Evolutionary conservation across 768 basidiomycete genomes (phyloP).

Genomic region (Kwoniella botswanensis): DNA sequence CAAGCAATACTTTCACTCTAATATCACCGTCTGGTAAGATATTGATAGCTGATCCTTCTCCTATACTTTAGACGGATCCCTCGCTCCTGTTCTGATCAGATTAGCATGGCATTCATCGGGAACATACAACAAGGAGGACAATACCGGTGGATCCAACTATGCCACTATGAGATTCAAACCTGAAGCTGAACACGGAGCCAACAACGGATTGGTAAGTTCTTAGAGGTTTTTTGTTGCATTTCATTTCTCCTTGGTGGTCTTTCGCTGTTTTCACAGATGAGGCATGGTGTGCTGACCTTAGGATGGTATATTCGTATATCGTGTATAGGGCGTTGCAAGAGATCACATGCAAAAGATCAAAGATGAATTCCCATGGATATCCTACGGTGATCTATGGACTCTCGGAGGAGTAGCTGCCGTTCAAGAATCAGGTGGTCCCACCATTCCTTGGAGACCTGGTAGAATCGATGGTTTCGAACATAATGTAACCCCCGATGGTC

Average conservation of each 20-base stretch:
- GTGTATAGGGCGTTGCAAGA: conserved; percentile 68
- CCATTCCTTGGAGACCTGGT: conserved; percentile 91
- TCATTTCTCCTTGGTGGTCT: conserved; percentile 2
- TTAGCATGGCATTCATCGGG: conserved; percentile 95
- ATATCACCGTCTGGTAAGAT: no score
- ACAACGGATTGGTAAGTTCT: conserved; percentile 56
- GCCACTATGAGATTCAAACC: conserved; percentile 98
- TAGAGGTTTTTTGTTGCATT: no score
- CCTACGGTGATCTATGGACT: conserved; percentile 96
- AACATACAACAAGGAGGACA: conserved; percentile 75
- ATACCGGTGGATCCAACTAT: conserved; percentile 71
- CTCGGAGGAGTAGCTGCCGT: conserved; percentile 89
- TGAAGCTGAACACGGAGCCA: conserved; percentile 71
- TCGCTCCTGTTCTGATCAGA: conserved; percentile 80
- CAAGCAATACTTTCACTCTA: no score
- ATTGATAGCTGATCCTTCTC: not conserved
- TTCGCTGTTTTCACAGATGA: conserved; percentile 2
- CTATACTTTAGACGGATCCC: conserved; percentile 48
- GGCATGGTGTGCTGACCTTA: no score
- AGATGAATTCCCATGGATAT: conserved; percentile 87
- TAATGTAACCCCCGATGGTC: conserved; percentile 61
- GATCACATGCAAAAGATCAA: conserved; percentile 83
- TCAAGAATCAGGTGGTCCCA: conserved; percentile 89
- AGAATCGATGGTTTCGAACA: conserved; percentile 81
- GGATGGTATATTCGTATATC: not conserved